phyloP scores from a whole-genome alignment of 148 eudicot species.

The Rhododendron simsii region DNA sequence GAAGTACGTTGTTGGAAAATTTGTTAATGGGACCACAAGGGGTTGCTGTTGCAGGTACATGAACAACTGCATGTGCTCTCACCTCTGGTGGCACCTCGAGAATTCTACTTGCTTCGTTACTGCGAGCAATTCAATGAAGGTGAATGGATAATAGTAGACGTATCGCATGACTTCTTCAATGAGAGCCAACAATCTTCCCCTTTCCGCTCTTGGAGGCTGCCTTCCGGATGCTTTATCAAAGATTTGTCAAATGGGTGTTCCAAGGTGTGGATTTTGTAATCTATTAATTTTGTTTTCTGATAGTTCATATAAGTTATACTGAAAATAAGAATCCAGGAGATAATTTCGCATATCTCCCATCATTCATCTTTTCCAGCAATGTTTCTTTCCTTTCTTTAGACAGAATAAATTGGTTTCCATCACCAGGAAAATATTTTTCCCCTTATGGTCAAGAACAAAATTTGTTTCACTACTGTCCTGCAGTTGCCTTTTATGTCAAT shows the following conservation, averaged over 20 bases:
- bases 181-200: constrained; percentile 17
- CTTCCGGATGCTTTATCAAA: constrained; percentile 60
- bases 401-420: background rate
- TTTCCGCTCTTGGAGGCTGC: constrained; percentile 38
- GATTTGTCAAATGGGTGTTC: constrained; percentile 34
- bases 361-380: background rate
- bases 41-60: constrained; percentile 32
- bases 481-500: background rate
- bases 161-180: constrained; percentile 31
- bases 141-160: constrained; percentile 38
- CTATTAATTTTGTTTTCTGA: background rate
- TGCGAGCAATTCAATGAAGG: constrained; percentile 33
- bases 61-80: constrained; percentile 47
- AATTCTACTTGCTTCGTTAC: constrained; percentile 35
- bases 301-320: background rate
- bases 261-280: constrained; percentile 16
- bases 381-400: background rate
- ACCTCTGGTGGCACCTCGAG: constrained; percentile 42
- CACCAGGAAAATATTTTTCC: background rate
- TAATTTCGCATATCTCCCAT: background rate
- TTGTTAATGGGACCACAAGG: background rate
- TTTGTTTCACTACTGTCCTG: background rate
- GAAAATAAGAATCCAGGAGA: background rate
- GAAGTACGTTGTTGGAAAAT: background rate
- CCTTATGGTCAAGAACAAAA: background rate